Conservation (phyloP, 306 rosid species). For the Prunus dulcis region DNA sequence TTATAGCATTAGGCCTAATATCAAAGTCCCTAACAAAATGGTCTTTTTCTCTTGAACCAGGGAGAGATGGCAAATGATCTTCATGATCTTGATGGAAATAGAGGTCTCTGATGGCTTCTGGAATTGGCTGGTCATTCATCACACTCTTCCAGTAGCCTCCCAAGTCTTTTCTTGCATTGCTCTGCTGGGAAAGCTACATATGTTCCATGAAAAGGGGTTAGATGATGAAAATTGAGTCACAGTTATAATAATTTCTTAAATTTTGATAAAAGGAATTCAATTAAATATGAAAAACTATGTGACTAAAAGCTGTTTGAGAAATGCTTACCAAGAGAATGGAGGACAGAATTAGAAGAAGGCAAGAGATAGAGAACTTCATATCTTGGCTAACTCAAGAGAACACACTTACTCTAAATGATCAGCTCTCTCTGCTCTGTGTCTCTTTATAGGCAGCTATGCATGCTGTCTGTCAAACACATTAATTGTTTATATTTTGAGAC, state of each 20-base stretch:
- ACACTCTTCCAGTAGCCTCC: constrained; percentile 60
- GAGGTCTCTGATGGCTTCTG: constrained; percentile 53
- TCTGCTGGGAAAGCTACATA: constrained; percentile 32
- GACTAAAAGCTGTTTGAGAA: background rate
- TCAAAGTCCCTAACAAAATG: constrained; percentile 1
- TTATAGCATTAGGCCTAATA: background rate
- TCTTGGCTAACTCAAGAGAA: background rate
- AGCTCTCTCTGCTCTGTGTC: background rate
- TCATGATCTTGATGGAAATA: constrained; percentile 27
- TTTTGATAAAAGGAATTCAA: no score
- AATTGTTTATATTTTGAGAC: background rate
- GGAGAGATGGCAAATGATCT: background rate
- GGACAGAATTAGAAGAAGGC: constrained; percentile 30
- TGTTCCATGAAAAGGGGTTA: background rate
- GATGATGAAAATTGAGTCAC: background rate
- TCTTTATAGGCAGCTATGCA: constrained; percentile 4
- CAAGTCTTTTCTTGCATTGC: constrained; percentile 48
- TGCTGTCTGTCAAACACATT: background rate
- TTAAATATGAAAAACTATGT: no score
- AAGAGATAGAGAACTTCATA: constrained; percentile 43
- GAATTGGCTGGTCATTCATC: constrained; percentile 64
- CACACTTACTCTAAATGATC: background rate
- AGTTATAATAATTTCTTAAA: background rate
- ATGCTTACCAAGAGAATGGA: constrained; percentile 55
- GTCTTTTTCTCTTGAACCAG: background rate